These are phyloP conservation scores for Cladophialophora yegresii DNA, from an alignment of 2,329 filamentous ascomycete genomes.

Conservation along the genomic window DNA sequence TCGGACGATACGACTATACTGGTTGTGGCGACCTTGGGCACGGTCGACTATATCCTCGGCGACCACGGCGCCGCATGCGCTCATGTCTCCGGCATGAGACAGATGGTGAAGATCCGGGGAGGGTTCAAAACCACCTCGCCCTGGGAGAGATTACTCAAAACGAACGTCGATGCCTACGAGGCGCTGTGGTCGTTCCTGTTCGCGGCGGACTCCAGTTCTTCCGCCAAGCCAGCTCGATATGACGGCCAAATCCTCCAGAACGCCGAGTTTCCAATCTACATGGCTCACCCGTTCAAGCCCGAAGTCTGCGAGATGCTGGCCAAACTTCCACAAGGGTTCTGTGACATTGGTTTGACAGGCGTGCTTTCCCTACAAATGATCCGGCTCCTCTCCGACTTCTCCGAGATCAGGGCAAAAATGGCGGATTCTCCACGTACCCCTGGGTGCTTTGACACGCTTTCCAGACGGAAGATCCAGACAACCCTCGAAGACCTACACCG, in stretches of 20 bases:
- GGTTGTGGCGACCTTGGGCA: constrained; percentile 23
- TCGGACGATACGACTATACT: constrained; percentile 24
- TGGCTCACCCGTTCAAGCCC: constrained; percentile 23
- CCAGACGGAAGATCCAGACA: constrained; percentile 15
- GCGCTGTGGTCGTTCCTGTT: constrained; percentile 24
- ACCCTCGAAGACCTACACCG: constrained; percentile 22
- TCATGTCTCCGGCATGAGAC: constrained; percentile 26
- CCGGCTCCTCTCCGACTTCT: constrained; percentile 18
- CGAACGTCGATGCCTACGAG: constrained; percentile 23
- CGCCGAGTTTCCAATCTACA: constrained; percentile 21
- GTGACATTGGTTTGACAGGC: constrained; percentile 22
- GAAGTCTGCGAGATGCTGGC: constrained; percentile 23
- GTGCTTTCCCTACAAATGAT: constrained; percentile 25
- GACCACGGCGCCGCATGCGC: constrained; percentile 18
- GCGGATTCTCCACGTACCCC: background rate
- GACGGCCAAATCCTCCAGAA: constrained; percentile 13
- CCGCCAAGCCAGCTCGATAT: constrained; percentile 1
- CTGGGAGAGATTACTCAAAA: constrained; percentile 20
- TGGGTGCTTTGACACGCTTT: background rate
- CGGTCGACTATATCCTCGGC: constrained; percentile 25
- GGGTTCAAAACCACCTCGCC: constrained; percentile 13
- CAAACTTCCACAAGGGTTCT: constrained; percentile 22
- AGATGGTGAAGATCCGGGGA: constrained; percentile 25
- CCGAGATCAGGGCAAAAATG: constrained; percentile 2
- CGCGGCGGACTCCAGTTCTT: constrained; percentile 5